Percentiles rank a stretch among this genome's conserved stretches.
phyloP scores from a whole-genome alignment of 148 eudicot genomes.

The Pouteria glomerata region DNA sequence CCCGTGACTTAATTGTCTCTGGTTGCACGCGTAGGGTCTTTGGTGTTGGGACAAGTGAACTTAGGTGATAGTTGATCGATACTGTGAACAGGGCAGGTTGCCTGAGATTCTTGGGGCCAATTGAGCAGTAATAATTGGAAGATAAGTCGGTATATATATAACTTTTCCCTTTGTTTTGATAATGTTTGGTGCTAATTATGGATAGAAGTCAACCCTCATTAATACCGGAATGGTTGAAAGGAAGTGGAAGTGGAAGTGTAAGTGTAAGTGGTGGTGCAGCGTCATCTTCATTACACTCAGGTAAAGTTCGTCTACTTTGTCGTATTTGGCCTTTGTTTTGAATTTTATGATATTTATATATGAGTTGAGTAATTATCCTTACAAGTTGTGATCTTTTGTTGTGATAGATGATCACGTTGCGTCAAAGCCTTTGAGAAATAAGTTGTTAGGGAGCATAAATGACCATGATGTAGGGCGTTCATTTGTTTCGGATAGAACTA shows the following conservation, averaged over 20 bases:
- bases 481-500: constrained; percentile 29
- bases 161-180: constrained; percentile 12
- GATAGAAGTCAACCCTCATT: constrained; percentile 52
- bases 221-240: constrained; percentile 50
- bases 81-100: not conserved
- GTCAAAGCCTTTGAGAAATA: constrained; percentile 31
- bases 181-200: constrained; percentile 33
- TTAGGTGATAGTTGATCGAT: not conserved
- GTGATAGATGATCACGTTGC: constrained; percentile 23
- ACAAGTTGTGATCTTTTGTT: not conserved
- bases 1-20: not conserved
- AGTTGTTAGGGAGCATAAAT: constrained; percentile 16
- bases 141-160: constrained; percentile 4
- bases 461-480: constrained; percentile 26
- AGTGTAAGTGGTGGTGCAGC: constrained; percentile 23
- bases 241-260: constrained; percentile 36
- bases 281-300: constrained; percentile 24
- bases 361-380: not conserved
- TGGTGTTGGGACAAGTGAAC: not conserved
- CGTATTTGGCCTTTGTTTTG: not conserved
- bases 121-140: constrained; percentile 8
- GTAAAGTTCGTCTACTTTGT: constrained; percentile 11
- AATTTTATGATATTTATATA: not conserved
- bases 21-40: not conserved
- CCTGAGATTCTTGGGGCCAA: constrained; percentile 3